Evolutionary conservation across 1,284 basidiomycete genomes (phyloP).

Genomic region (Termitomyces sp.): DNA sequence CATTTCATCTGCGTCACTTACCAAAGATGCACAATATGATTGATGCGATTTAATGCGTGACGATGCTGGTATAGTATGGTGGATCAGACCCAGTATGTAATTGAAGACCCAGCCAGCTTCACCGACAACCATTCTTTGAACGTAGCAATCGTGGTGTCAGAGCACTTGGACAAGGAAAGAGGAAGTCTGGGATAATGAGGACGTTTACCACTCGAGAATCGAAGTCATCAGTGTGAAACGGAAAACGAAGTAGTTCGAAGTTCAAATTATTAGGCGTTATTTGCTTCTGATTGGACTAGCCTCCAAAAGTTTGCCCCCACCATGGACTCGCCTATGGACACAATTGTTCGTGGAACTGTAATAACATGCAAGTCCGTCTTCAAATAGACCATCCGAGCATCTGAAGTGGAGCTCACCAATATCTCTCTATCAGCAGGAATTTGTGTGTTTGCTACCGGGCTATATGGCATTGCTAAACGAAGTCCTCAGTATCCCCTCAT

Average conservation of each 20-base stretch:
- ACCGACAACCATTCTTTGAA: too few relatives aligned
- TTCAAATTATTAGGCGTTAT: conserved; percentile 7
- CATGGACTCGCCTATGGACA: conserved; percentile 40
- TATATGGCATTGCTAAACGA: conserved; percentile 46
- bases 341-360: conserved; percentile 49
- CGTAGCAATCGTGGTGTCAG: too few relatives aligned
- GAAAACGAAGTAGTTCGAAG: neutral
- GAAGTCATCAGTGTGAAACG: too few relatives aligned
- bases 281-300: conserved; percentile 13
- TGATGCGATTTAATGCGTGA: too few relatives aligned
- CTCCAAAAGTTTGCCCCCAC: conserved; percentile 1
- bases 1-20: too few relatives aligned
- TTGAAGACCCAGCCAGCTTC: too few relatives aligned
- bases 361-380: conserved; percentile 75
- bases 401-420: conserved; percentile 22
- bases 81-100: too few relatives aligned
- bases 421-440: conserved; percentile 35
- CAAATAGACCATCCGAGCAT: conserved; percentile 12
- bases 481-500: conserved; percentile 37
- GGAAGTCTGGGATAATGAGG: too few relatives aligned
- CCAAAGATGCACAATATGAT: too few relatives aligned
- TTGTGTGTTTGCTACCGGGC: conserved; percentile 48
- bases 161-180: too few relatives aligned
- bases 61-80: too few relatives aligned
- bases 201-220: too few relatives aligned